A percentile compares a stretch with the other conserved stretches of the same genome.
These are phyloP conservation scores for Colletotrichum aenigma DNA, from an alignment of 2,329 filamentous ascomycete species.

Conservation along the genomic window DNA sequence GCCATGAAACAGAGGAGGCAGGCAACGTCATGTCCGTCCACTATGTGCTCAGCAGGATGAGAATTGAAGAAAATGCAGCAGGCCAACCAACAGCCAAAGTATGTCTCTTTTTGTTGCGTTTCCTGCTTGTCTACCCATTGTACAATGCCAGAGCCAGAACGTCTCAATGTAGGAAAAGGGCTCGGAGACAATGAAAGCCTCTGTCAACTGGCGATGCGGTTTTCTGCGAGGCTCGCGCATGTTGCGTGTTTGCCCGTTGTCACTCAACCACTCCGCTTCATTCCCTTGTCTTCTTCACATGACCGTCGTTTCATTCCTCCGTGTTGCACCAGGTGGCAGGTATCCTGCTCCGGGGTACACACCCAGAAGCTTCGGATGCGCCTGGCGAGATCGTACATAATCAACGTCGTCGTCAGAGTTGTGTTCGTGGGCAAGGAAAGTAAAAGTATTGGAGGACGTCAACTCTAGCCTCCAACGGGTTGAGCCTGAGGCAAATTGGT, in stretches of 20 bases:
- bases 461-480: neutral
- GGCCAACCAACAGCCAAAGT: neutral
- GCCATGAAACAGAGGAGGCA: neutral
- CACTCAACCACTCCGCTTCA: neutral
- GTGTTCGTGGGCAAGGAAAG: neutral
- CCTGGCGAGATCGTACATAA: neutral
- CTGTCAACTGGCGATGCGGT: neutral
- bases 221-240: neutral
- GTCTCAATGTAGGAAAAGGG: neutral
- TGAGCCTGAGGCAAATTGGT: neutral
- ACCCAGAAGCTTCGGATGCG: neutral
- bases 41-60: neutral
- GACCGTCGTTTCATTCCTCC: slow-evolving; percentile 2
- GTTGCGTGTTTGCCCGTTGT: neutral
- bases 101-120: slow-evolving; percentile 1
- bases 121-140: slow-evolving; percentile 15
- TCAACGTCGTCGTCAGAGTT: slow-evolving; percentile 2
- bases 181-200: neutral
- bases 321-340: neutral
- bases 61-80: neutral
- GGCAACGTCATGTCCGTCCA: neutral
- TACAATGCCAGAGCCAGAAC: slow-evolving; percentile 3
- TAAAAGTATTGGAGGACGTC: neutral
- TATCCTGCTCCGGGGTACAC: neutral
- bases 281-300: neutral